A percentile compares a stretch with the other conserved stretches of the same genome.
Conservation (phyloP, 2,329 filamentous ascomycete genomes). For the Aspergillus costaricaensis region DNA sequence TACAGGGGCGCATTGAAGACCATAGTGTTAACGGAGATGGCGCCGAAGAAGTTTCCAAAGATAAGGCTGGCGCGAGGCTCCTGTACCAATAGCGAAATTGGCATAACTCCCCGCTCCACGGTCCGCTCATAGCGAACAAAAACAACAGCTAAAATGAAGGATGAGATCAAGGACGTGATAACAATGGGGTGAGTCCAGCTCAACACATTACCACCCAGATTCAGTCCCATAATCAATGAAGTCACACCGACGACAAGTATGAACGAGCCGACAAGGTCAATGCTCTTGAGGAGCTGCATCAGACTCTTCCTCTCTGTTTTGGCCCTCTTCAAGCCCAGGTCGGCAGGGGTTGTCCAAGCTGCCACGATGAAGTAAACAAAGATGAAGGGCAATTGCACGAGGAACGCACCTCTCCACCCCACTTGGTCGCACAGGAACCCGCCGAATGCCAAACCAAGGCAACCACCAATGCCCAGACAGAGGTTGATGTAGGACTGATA, state of each 20-base stretch:
- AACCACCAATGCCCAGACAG: conserved; percentile 40
- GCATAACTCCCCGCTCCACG: conserved; percentile 53
- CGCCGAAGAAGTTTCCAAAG: conserved; percentile 55
- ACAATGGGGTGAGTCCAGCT: conserved; percentile 55
- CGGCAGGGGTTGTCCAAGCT: conserved; percentile 46
- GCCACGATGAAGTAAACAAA: conserved; percentile 48
- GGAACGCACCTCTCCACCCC: conserved; percentile 48
- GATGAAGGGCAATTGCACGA: conserved; percentile 54
- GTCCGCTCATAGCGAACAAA: conserved; percentile 46
- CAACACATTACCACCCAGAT: conserved; percentile 55
- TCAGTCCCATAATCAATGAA: conserved; percentile 53
- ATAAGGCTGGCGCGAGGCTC: conserved; percentile 52
- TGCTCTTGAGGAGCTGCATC: conserved; percentile 48
- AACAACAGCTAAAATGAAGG: conserved; percentile 39
- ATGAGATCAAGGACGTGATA: conserved; percentile 48
- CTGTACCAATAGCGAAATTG: conserved; percentile 50
- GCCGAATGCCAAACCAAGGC: conserved; percentile 41
- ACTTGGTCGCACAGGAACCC: conserved; percentile 43
- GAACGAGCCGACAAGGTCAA: conserved; percentile 53
- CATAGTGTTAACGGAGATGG: conserved; percentile 56
- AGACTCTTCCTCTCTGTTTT: conserved; percentile 44
- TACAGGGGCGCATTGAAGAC: conserved; percentile 73
- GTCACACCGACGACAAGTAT: conserved; percentile 51
- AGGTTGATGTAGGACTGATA: conserved; percentile 48
- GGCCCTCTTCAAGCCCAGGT: conserved; percentile 49